These are phyloP conservation scores for Moesziomyces sp. DNA, from an alignment of 1,284 basidiomycete genomes.

Conservation along the genomic window DNA sequence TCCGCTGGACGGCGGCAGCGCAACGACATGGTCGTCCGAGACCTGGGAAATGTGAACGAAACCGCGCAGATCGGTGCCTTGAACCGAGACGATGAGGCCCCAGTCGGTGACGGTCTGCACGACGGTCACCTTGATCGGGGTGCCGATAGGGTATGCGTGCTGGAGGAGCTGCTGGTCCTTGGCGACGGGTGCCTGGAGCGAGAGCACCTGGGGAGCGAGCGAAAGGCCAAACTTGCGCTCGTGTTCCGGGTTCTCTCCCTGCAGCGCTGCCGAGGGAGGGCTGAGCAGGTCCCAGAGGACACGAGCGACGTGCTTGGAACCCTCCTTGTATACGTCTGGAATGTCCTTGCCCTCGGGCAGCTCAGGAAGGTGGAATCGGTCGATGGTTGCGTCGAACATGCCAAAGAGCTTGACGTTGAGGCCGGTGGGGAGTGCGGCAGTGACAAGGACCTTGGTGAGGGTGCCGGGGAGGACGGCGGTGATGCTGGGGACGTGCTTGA, in stretches of 20 bases:
- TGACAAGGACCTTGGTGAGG: constrained; percentile 86
- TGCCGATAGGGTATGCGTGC: constrained; percentile 59
- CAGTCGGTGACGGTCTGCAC: constrained; percentile 56
- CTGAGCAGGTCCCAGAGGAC: constrained; percentile 76
- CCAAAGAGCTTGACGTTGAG: constrained; percentile 90
- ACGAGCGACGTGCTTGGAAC: constrained; percentile 78
- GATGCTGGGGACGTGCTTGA: constrained; percentile 69
- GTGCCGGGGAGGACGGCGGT: constrained; percentile 86
- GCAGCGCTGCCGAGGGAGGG: constrained; percentile 31
- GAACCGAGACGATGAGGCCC: constrained; percentile 59
- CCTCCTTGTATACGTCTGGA: constrained; percentile 74
- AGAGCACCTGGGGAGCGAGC: constrained; percentile 54
- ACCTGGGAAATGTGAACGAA: constrained; percentile 81
- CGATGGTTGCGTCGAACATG: constrained; percentile 91
- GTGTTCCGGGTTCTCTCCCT: constrained; percentile 46
- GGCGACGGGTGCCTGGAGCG: constrained; percentile 45
- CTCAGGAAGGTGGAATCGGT: constrained; percentile 79
- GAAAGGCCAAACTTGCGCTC: constrained; percentile 63
- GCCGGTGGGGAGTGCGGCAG: constrained; percentile 80
- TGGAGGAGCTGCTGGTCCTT: constrained; percentile 38
- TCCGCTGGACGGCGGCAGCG: constrained; percentile 73
- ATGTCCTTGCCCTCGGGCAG: constrained; percentile 59
- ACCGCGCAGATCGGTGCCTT: constrained; percentile 44
- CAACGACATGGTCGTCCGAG: constrained; percentile 87
- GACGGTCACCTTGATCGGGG: constrained; percentile 51